Evolutionary conservation across 2,329 filamentous ascomycete species (phyloP).

Genomic region (Arthrobotrys sphaeroides): DNA sequence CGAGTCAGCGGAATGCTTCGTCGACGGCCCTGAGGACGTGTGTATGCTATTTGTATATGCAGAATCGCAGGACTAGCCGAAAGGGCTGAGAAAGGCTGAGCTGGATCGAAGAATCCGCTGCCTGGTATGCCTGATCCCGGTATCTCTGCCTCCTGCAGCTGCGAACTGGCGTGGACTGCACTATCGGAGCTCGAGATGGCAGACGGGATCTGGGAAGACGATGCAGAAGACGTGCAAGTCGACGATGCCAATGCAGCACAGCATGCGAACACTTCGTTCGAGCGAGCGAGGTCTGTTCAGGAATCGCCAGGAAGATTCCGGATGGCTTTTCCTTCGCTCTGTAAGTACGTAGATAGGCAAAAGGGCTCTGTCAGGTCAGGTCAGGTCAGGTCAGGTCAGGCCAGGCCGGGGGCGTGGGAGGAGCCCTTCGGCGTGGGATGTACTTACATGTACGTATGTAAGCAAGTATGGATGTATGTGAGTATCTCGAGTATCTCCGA

Average conservation of each 20-base stretch:
- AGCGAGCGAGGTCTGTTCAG: not conserved
- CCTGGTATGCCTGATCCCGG: conserved; percentile 25
- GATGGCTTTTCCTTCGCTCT: too few relatives aligned
- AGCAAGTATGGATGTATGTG: not conserved
- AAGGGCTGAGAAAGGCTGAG: conserved; percentile 50
- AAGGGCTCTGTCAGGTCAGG: not conserved
- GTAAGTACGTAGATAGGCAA: too few relatives aligned
- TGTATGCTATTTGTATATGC: not conserved
- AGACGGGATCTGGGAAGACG: not conserved
- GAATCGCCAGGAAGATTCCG: conserved; percentile 38
- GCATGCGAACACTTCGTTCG: not conserved
- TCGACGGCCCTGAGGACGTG: conserved; percentile 1
- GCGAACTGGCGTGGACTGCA: not conserved
- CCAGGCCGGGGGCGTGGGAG: conserved; percentile 19
- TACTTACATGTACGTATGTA: not conserved
- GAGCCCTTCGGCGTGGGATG: conserved; percentile 32
- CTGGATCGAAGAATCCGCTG: conserved; percentile 10
- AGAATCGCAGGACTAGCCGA: conserved; percentile 30
- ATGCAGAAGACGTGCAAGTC: not conserved
- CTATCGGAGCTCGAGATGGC: conserved; percentile 7
- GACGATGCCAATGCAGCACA: conserved; percentile 10
- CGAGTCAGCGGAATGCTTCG: conserved; percentile 5
- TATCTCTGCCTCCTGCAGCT: not conserved
- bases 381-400: not conserved
- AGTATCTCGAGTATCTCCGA: not conserved